phyloP scores from a whole-genome alignment of 768 basidiomycete genomes.

The Naganishia kalamii region DNA sequence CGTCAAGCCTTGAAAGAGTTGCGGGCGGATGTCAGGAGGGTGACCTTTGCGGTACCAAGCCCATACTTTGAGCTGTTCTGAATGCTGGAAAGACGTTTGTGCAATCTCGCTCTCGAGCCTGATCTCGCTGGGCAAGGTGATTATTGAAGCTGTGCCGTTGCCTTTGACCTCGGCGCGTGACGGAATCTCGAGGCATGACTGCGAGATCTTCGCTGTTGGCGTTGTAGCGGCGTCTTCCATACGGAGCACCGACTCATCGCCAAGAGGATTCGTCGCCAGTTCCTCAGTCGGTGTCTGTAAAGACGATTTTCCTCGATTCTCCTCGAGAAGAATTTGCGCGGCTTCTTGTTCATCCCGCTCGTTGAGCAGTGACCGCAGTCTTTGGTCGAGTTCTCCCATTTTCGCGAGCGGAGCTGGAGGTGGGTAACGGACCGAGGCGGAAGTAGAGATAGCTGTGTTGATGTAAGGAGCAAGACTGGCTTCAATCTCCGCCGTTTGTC shows the following conservation, averaged over 20 bases:
- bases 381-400: constrained; percentile 82
- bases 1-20: constrained; percentile 84
- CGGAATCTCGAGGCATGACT: not conserved
- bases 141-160: not conserved
- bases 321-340: constrained; percentile 57
- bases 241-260: not conserved
- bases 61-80: constrained; percentile 84
- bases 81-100: constrained; percentile 69
- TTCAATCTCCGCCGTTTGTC: constrained; percentile 23
- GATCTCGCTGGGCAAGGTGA: constrained; percentile 54
- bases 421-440: constrained; percentile 82
- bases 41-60: constrained; percentile 91
- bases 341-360: constrained; percentile 78
- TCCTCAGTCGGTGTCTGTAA: not conserved
- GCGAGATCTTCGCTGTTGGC: not conserved
- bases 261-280: not conserved
- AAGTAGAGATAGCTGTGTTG: constrained; percentile 84
- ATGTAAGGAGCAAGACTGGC: constrained; percentile 65
- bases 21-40: constrained; percentile 75
- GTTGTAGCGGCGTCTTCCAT: not conserved
- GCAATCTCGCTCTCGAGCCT: constrained; percentile 64
- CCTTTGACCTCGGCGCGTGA: not conserved
- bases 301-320: constrained; percentile 50
- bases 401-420: constrained; percentile 79
- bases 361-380: constrained; percentile 61